A percentile compares a stretch with the other conserved stretches of the same genome.
phyloP scores from a whole-genome alignment of 2,329 filamentous ascomycete genomes.

The Elsinoe australis region DNA sequence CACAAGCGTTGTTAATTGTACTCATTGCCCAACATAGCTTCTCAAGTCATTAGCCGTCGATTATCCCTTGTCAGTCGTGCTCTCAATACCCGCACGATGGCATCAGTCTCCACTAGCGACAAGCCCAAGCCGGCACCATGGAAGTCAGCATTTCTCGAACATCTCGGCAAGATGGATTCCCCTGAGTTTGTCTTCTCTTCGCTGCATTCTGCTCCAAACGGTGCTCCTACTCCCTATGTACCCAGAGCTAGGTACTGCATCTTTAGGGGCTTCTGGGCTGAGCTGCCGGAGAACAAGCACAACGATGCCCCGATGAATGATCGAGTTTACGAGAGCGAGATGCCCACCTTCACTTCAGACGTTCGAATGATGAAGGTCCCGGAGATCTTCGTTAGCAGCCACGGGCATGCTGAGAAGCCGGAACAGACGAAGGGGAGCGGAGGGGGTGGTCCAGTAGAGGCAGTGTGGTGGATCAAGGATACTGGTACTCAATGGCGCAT shows the following conservation, averaged over 20 bases:
- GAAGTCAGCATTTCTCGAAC: slow-evolving; percentile 43
- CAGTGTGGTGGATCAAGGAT: slow-evolving; percentile 70
- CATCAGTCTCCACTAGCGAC: slow-evolving; percentile 35
- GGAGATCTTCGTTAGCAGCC: slow-evolving; percentile 55
- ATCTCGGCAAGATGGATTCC: slow-evolving; percentile 42
- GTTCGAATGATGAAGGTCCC: slow-evolving; percentile 74
- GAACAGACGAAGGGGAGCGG: slow-evolving; percentile 46
- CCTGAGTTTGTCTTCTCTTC: slow-evolving; percentile 48
- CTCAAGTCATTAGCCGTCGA: slow-evolving; percentile 29
- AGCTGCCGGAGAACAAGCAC: slow-evolving; percentile 61
- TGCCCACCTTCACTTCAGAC: slow-evolving; percentile 80
- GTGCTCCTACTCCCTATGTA: slow-evolving; percentile 36
- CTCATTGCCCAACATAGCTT: slow-evolving; percentile 33
- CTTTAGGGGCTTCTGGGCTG: slow-evolving; percentile 75
- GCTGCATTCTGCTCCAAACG: slow-evolving; percentile 37
- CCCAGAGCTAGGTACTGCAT: slow-evolving; percentile 69
- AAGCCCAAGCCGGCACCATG: slow-evolving; percentile 43
- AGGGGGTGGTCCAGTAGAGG: slow-evolving; percentile 67
- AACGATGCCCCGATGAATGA: slow-evolving; percentile 69
- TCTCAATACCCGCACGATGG: slow-evolving; percentile 35
- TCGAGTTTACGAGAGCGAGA: slow-evolving; percentile 62
- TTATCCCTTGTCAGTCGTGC: slow-evolving; percentile 34
- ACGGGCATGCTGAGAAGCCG: slow-evolving; percentile 39
- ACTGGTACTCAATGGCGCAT: slow-evolving; percentile 76
- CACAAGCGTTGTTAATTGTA: neutral